phyloP scores from a whole-genome alignment of 2,329 filamentous ascomycete genomes.

The Fusarium drepaniforme region DNA sequence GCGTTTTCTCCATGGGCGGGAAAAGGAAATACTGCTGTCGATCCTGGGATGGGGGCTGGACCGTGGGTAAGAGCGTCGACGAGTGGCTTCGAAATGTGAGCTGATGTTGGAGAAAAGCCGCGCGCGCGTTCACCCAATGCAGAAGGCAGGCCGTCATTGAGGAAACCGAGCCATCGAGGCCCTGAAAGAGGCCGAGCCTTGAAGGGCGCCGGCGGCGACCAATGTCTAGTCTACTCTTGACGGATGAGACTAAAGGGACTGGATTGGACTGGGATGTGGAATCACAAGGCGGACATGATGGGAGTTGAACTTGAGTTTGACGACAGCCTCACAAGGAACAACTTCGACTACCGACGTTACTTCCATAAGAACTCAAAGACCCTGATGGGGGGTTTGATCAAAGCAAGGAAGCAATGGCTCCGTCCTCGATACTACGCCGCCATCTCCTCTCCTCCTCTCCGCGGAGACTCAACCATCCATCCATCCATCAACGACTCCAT shows the following conservation, averaged over 20 bases:
- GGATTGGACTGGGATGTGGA: constrained; percentile 3
- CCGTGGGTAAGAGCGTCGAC: neutral
- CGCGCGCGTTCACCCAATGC: constrained; percentile 10
- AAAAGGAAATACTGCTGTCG: constrained; percentile 27
- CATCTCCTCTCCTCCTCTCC: neutral
- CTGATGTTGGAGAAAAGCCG: constrained; percentile 25
- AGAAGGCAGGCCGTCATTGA: constrained; percentile 1
- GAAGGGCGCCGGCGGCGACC: neutral
- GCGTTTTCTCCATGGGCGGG: neutral
- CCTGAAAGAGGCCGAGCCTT: neutral
- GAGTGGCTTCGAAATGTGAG: constrained; percentile 22
- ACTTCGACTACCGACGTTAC: neutral
- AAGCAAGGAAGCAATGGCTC: neutral
- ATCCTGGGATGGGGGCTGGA: constrained; percentile 28
- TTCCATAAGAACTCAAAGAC: neutral
- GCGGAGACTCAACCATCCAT: neutral
- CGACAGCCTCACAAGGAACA: constrained; percentile 27
- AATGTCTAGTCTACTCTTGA: neutral
- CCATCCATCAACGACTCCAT: neutral
- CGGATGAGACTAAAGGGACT: constrained; percentile 5
- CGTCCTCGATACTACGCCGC: neutral
- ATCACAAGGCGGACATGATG: constrained; percentile 12
- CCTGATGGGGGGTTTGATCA: neutral
- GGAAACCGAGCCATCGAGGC: neutral
- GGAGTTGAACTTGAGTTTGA: neutral